These are phyloP conservation scores for Heterobasidion parviporum DNA, from an alignment of 1,284 basidiomycete genomes.

Conservation along the genomic window DNA sequence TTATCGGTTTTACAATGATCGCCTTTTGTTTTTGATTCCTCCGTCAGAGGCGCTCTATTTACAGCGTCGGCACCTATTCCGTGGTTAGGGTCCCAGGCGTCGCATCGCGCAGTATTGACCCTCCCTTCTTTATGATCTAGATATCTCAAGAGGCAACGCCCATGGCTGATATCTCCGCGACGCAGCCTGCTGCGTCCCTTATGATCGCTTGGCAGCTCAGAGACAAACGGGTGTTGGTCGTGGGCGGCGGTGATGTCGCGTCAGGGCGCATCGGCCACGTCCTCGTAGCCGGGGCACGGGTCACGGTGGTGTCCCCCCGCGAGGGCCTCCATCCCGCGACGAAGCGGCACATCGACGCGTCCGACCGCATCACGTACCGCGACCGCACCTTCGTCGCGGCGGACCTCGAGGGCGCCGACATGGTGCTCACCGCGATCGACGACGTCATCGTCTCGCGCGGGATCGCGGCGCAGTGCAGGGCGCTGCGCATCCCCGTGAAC, in stretches of 20 bases:
- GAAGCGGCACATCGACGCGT: slow-evolving; percentile 38
- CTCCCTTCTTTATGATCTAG: not conserved
- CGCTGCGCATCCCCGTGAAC: slow-evolving; percentile 79
- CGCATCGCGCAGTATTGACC: not conserved
- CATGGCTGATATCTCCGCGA: not conserved
- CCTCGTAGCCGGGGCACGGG: slow-evolving; percentile 50
- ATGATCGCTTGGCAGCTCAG: slow-evolving; percentile 86
- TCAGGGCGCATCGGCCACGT: slow-evolving; percentile 71
- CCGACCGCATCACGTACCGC: slow-evolving; percentile 60
- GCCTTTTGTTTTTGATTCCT: no score
- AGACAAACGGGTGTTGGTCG: slow-evolving; percentile 71
- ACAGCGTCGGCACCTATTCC: not conserved
- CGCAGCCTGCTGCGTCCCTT: slow-evolving; percentile 38
- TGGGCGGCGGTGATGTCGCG: slow-evolving; percentile 87
- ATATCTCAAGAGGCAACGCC: not conserved
- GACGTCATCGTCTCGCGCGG: slow-evolving; percentile 64
- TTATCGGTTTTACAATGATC: no score
- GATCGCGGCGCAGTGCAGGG: slow-evolving; percentile 70
- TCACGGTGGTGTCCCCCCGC: slow-evolving; percentile 58
- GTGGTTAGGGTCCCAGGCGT: not conserved
- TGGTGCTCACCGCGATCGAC: slow-evolving; percentile 95
- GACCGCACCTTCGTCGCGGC: slow-evolving; percentile 59
- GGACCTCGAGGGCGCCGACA: slow-evolving; percentile 65
- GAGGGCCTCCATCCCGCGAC: slow-evolving; percentile 56
- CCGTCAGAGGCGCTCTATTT: no score